A percentile compares a stretch with the other conserved stretches of the same genome.
Conservation (phyloP, 306 rosid species). For the Amphicarpaea edgeworthii region DNA sequence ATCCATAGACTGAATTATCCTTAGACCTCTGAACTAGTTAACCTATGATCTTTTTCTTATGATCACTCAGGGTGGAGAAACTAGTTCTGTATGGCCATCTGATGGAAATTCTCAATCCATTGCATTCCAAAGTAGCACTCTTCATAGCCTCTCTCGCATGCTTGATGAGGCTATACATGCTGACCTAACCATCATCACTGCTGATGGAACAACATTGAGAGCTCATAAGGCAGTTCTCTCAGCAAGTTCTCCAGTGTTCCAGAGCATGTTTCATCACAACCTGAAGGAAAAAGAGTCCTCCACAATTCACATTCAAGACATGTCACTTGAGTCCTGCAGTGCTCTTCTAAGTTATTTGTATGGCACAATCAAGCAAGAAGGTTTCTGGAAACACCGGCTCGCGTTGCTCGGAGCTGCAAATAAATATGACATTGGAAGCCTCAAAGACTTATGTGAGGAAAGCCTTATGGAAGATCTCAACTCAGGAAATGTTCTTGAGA, state of each 20-base stretch:
- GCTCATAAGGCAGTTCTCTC: constrained; percentile 91
- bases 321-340: constrained; percentile 72
- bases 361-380: constrained; percentile 79
- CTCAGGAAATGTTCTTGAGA: constrained; percentile 75
- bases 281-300: constrained; percentile 86
- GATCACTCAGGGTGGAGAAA: constrained; percentile 71
- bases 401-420: constrained; percentile 82
- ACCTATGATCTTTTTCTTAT: constrained; percentile 30
- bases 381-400: constrained; percentile 82
- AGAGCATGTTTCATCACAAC: constrained; percentile 85
- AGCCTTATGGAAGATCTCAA: constrained; percentile 87
- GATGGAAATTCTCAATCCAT: constrained; percentile 61
- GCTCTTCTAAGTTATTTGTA: constrained; percentile 76
- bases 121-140: constrained; percentile 63
- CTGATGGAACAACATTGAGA: constrained; percentile 63
- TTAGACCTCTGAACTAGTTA: not conserved
- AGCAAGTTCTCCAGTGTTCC: constrained; percentile 87
- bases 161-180: constrained; percentile 75
- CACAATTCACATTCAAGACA: constrained; percentile 75
- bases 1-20: not conserved
- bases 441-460: constrained; percentile 85
- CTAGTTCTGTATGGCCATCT: constrained; percentile 71
- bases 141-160: constrained; percentile 81
- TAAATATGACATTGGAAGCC: constrained; percentile 69
- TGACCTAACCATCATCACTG: constrained; percentile 72